phyloP scores from a whole-genome alignment of 108 stramenopile species.

The Nitzschia inconspicua region DNA sequence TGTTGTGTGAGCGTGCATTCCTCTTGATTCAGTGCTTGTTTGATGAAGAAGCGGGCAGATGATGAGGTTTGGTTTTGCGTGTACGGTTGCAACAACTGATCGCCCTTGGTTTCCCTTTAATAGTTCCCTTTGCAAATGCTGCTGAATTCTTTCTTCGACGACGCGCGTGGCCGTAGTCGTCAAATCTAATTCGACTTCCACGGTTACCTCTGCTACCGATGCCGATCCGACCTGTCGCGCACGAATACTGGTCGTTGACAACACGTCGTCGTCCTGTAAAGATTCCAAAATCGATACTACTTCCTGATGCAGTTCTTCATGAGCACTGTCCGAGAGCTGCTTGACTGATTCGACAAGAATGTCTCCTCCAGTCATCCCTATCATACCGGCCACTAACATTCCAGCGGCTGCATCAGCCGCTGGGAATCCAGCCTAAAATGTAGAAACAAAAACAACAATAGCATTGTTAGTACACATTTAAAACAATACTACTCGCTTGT shows the following conservation, averaged over 20 bases:
- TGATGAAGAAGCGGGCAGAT: slow-evolving; percentile 13
- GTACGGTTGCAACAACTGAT: slow-evolving; percentile 6
- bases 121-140: background rate
- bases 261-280: slow-evolving; percentile 47
- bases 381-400: slow-evolving; percentile 93
- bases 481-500: too few species aligned
- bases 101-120: background rate
- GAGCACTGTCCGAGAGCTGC: slow-evolving; percentile 80
- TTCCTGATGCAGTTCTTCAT: slow-evolving; percentile 47
- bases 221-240: slow-evolving; percentile 76
- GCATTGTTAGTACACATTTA: too few species aligned
- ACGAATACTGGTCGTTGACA: slow-evolving; percentile 45
- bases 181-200: slow-evolving; percentile 41
- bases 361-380: slow-evolving; percentile 87
- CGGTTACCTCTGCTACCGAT: slow-evolving; percentile 60
- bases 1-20: background rate
- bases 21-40: background rate
- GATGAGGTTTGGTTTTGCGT: slow-evolving; percentile 8
- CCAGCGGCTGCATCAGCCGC: slow-evolving; percentile 92
- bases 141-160: slow-evolving; percentile 59
- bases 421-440: too few species aligned
- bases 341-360: slow-evolving; percentile 79
- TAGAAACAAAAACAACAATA: too few species aligned
- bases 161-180: slow-evolving; percentile 64
- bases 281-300: slow-evolving; percentile 28